phyloP scores from a whole-genome alignment of 1,284 basidiomycete species.

The Papiliotrema laurentii region DNA sequence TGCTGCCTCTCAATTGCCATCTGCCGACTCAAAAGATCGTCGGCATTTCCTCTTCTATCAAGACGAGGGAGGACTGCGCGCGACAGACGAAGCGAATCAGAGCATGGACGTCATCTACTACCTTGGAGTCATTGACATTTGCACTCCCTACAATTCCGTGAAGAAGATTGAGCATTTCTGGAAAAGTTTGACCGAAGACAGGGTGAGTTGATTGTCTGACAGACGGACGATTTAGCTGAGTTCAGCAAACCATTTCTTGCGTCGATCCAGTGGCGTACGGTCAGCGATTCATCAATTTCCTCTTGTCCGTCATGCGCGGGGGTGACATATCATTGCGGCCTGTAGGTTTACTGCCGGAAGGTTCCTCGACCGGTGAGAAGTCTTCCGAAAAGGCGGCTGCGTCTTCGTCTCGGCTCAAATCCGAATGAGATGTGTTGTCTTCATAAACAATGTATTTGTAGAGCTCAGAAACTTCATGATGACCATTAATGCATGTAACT shows the following conservation, averaged over 20 bases:
- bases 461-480: not conserved
- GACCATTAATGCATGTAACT: not conserved
- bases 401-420: not conserved
- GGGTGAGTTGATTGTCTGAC: slow-evolving; percentile 55
- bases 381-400: not conserved
- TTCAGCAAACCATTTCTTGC: slow-evolving; percentile 85
- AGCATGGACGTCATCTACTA: slow-evolving; percentile 83
- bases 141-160: slow-evolving; percentile 75
- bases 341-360: slow-evolving; percentile 17
- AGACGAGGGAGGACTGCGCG: slow-evolving; percentile 88
- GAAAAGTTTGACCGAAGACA: slow-evolving; percentile 82
- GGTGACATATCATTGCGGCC: slow-evolving; percentile 53
- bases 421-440: not conserved
- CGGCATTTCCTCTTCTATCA: slow-evolving; percentile 91
- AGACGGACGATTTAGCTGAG: not conserved
- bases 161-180: slow-evolving; percentile 88
- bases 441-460: not conserved
- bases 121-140: slow-evolving; percentile 87
- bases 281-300: slow-evolving; percentile 79
- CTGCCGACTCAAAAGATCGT: slow-evolving; percentile 63
- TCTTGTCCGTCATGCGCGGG: slow-evolving; percentile 79
- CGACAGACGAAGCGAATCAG: slow-evolving; percentile 79
- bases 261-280: slow-evolving; percentile 80
- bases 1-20: slow-evolving; percentile 61
- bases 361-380: slow-evolving; percentile 1